Evolutionary conservation across 441 rosid species (phyloP).

Genomic region (Melastoma candidum): DNA sequence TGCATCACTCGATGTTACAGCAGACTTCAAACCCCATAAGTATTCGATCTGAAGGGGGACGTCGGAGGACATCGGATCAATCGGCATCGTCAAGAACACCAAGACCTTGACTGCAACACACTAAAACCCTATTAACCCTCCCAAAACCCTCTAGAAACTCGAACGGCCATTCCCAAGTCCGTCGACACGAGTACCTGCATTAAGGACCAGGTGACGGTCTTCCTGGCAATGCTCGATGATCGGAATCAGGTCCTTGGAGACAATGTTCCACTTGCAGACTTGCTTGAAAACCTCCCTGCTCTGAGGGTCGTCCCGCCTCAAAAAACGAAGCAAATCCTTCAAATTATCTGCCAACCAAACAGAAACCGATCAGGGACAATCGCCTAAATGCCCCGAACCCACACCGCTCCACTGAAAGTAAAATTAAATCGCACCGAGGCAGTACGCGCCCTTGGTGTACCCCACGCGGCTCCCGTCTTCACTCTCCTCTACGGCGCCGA

Average conservation of each 20-base stretch:
- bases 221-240: constrained; percentile 65
- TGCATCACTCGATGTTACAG: constrained; percentile 52
- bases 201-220: constrained; percentile 58
- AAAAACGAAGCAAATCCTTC: constrained; percentile 77
- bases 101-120: constrained; percentile 66
- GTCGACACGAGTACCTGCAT: constrained; percentile 43
- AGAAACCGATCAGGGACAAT: not conserved
- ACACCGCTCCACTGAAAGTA: not conserved
- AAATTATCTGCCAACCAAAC: constrained; percentile 46
- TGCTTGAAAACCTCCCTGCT: constrained; percentile 82
- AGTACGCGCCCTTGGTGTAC: constrained; percentile 52
- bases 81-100: constrained; percentile 93
- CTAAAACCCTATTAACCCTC: not conserved
- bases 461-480: constrained; percentile 41
- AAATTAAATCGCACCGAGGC: constrained; percentile 36
- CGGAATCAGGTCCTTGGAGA: constrained; percentile 84
- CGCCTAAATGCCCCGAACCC: not conserved
- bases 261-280: constrained; percentile 84
- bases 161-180: not conserved
- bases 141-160: not conserved
- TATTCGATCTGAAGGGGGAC: constrained; percentile 71
- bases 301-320: constrained; percentile 87
- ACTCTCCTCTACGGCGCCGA: constrained; percentile 54
- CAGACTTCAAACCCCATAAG: constrained; percentile 77
- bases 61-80: constrained; percentile 66